Base-by-base conservation (phyloP, 192 early-diverging fungal genomes). In the Allomyces macrogynus region DNA sequence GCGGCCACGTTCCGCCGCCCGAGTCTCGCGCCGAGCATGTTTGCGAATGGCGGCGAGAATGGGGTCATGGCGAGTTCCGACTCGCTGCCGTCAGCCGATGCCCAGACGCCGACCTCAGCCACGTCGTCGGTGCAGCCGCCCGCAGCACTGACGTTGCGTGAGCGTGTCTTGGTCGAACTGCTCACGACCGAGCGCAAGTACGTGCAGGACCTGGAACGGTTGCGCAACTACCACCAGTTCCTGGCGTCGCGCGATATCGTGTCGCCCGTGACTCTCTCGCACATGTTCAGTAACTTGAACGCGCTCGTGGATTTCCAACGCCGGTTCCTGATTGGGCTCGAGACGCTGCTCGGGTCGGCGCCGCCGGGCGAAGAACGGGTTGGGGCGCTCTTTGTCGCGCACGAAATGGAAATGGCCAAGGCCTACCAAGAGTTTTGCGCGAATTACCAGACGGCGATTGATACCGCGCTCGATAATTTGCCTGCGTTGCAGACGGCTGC, bases 291-390 rank as follows among this genome's bases (percentile, higher is more conserved):
- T 60, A 97, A 99, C 72, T 78, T 99, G 61, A 87, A 88, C 72
- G 83, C 86, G 62, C 76, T 99, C n/a, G 81, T 96, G 23, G 94
- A 99, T 68, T 97, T 96, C 63, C 92, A 97, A 75, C 84, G 93
- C 23, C 81, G 93, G 49, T 97, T 99, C 68, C 75, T 99, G 68
- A 84, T 97, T 61, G 81, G 82, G 43, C 73, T 99, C 70, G 95
- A 99, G 77, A 81, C 86, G 32, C 70, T 71, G 3, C 78, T 89
- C 24, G 81, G 83, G 23, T 79, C 82, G 24, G 78, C 82, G 66
- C 62, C 82, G 25, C 69, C 86, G 22, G 72, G 80, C 60, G 92
- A 99, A 60, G 93, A 99, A 71, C 78, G 87, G 54, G 84, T 97
- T 75, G 95, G 95, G 25, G 77, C 75, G 16, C 75, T 95, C 16